Base-by-base conservation (phyloP, 2,329 filamentous ascomycete genomes). In the Microsporum canis region DNA sequence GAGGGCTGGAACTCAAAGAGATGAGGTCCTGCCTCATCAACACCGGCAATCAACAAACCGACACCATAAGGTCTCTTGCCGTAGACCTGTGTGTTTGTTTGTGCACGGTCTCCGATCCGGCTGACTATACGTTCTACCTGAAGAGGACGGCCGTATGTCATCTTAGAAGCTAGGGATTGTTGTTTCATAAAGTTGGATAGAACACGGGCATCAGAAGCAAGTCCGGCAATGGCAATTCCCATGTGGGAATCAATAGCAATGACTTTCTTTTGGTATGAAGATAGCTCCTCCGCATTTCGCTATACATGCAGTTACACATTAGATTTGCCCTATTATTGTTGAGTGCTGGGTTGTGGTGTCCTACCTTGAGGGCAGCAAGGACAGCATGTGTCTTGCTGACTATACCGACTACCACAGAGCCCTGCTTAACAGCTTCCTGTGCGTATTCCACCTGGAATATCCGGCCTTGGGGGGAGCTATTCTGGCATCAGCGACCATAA, bases 101-200 rank as follows among this genome's bases (percentile, higher is more conserved):
- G 94, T 57, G 94, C 94, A 77, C 95, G 94, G 75, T 96, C 91
- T 69, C 89, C 92, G 72, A 99, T 96, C 77, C 92, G 88, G 66
- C 86, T 83, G 68, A 96, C 91, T 69, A 97, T 89, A 65, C 88
- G 88, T 71, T 90, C 87, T 72, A 97, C 81, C 36, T 91, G 89
- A 73, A 99, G 94, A 67, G 91, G 86, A 67, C 94, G 91, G 77
- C 89, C 92, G 80, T 96, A 97, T 62, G 91, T 96, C 70, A 99
- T 87, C 75, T 92, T 91, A 70, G 94, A 92, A 71, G 89, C 88
- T 71, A 99, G 89, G 65, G 90, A 95, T 79, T 97, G 94, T 79
- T 96, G 91, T 82, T 96, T 97, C 92, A 99, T 97, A 82, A 96
- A 99, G 84, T 99, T 99, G 82, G 91, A 96, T 69, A 99, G 91